Evolutionary conservation across 2,329 filamentous ascomycete genomes (phyloP).

Genomic region (Lachnellula suecica): DNA sequence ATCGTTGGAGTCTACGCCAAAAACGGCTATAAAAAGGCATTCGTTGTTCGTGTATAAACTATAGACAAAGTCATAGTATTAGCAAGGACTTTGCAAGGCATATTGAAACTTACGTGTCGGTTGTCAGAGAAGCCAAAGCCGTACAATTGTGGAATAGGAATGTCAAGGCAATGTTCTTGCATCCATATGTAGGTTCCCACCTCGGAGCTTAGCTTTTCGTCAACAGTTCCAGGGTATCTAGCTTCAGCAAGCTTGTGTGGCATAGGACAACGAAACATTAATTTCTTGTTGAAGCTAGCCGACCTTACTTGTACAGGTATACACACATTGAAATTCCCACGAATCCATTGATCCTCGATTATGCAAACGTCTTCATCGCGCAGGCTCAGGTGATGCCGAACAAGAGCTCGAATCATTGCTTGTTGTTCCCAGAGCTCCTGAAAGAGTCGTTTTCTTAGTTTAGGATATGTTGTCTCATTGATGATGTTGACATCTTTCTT

Average conservation of each 20-base stretch:
- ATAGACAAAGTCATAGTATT: constrained; percentile 10
- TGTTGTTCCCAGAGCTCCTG: constrained; percentile 15
- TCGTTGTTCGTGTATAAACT: constrained; percentile 18
- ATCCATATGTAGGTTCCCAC: constrained; percentile 32
- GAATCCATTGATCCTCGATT: constrained; percentile 29
- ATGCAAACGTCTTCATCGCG: constrained; percentile 22
- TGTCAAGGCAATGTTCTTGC: constrained; percentile 30
- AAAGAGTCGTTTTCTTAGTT: constrained; percentile 20
- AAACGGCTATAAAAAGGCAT: constrained; percentile 19
- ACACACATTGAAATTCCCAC: constrained; percentile 37
- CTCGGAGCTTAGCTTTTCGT: constrained; percentile 35
- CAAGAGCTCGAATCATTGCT: constrained; percentile 23
- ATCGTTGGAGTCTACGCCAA: constrained; percentile 15
- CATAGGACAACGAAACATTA: constrained; percentile 31
- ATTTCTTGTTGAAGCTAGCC: constrained; percentile 17
- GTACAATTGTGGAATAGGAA: constrained; percentile 30
- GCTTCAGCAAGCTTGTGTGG: constrained; percentile 27
- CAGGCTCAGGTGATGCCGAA: constrained; percentile 28
- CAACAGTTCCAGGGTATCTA: constrained; percentile 29
- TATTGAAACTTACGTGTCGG: constrained; percentile 17
- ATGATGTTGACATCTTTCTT: constrained; percentile 13
- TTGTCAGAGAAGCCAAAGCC: constrained; percentile 30
- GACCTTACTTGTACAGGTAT: constrained; percentile 32
- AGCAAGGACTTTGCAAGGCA: constrained; percentile 9
- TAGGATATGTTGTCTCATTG: constrained; percentile 6